These are phyloP conservation scores for Dispira simplex DNA, from an alignment of 192 early-diverging fungal species.

Conservation along the genomic window DNA sequence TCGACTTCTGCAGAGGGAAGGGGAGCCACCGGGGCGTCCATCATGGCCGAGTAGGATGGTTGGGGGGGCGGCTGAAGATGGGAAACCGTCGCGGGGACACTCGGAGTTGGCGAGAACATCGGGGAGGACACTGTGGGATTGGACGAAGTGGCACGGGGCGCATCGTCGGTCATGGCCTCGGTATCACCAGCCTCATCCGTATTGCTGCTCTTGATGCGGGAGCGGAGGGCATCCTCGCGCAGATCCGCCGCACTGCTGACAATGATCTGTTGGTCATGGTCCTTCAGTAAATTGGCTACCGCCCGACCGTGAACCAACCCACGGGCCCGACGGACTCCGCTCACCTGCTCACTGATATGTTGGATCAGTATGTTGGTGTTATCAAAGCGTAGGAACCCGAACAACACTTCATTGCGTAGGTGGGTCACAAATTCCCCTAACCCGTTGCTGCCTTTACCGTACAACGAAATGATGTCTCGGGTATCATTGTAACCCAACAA, in stretches of 20 bases:
- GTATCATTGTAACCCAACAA: constrained; percentile 47
- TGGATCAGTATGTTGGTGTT: constrained; percentile 35
- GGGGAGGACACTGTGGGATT: not conserved
- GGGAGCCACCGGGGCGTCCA: constrained; percentile 6
- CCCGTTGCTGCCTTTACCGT: constrained; percentile 33
- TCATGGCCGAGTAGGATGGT: not conserved
- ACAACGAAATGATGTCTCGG: constrained; percentile 43
- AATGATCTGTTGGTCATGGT: constrained; percentile 2
- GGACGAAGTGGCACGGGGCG: not conserved
- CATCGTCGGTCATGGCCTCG: not conserved
- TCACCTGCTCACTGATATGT: constrained; percentile 43
- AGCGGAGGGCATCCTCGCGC: constrained; percentile 3
- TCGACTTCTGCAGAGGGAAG: not conserved
- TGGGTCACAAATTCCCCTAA: constrained; percentile 34
- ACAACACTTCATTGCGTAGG: constrained; percentile 38
- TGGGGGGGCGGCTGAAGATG: not conserved
- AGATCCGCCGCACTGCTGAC: not conserved
- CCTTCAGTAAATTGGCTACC: constrained; percentile 36
- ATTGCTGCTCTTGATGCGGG: constrained; percentile 3
- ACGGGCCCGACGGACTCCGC: constrained; percentile 29
- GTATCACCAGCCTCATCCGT: not conserved
- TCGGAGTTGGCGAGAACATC: not conserved
- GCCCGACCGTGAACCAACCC: constrained; percentile 45
- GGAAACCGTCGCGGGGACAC: not conserved
- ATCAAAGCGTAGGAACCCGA: constrained; percentile 40